Base-by-base conservation (phyloP, 768 basidiomycete species). In the Boletellus sp. region DNA sequence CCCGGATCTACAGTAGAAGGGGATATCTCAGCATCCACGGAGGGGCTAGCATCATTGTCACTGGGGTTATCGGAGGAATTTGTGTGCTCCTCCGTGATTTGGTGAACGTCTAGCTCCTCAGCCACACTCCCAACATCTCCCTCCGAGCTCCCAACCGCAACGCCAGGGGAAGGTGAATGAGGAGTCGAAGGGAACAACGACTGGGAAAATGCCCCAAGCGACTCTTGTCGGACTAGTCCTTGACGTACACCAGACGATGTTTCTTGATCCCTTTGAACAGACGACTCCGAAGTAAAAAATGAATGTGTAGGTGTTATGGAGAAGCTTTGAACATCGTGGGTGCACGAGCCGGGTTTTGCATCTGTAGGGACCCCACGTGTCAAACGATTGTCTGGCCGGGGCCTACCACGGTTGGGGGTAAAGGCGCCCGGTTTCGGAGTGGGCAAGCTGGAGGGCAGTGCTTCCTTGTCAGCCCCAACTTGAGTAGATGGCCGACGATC, bases 281-380 rank as follows among this genome's bases (percentile, higher is more conserved):
- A 42, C 4, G 45, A 34, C 1, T 51, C 38, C 7, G 45, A 38
- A 2, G 47, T 51, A 37, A 23, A 39, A 26, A 11, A 33, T 16
- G 38, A 55, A 5, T 52, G 48, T 3, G 59, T 48, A 4, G 48
- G 23, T 20, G 55, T 51, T 15, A 38, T 40, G 8, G 42, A 40
- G 9, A 40, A 17, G 20, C 23, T 37, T 13, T 17, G 48, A 22
- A 17, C 5, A 20, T 37, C 22, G 15, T 2, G 20, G 11, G 19
- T 2, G 19, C 20, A 6, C 12, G 36, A 19, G 13, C 20, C 19
- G 2, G 13, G 3, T 12, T 4, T 20, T 20, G 23, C 2, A 3
- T 42, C 22, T 6, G 10, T 32, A 24, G n/a, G 23, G 10, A 11
- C n/a, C 19, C n/a, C 31, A 26, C 19, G 24, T 24, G 23, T 35